Evolutionary conservation across 2,329 filamentous ascomycete species (phyloP), one percentile per base, ranked within the genome.

Genomic region (Xylaria arbuscula): DNA sequence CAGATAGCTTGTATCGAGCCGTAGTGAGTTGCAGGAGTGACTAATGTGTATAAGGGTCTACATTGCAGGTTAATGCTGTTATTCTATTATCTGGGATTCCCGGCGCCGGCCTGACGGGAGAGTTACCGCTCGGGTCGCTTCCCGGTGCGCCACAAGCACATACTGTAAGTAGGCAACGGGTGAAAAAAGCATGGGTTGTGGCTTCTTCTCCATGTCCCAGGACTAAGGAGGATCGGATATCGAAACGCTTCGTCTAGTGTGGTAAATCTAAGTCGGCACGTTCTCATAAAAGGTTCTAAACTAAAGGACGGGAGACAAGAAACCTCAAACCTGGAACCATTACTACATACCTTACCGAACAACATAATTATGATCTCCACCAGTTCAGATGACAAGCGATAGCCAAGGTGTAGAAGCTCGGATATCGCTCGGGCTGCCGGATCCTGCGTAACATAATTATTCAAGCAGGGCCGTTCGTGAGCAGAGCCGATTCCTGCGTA

Each of bases 81-180:
- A 57, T 57, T 38, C 32, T 57, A 15, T 45, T 57, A 47, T 45
- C 55, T 28, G 22, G 38, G 38, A 4, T 15, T 48, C 9, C 40
- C 62, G 58, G 54, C 53, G 54, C 17, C 5, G 40, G n/a, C n/a
- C 40, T 48, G 34, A 48, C 53, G 54, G 63, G 54, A 54, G 40
- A 53, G 55, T 34, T 60, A 42, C 61, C 61, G 55, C 51, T 59
- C 60, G 63, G 62, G 51, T 59, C 57, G 42, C 53, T 69, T 60
- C 38, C 54, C 48, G 58, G 62, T 22, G 54, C 54, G 42, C 63
- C 53, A 66, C 57, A 59, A 17, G 17, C 40, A 17, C 17, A 45
- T n/a, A 7, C 13, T n/a, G n/a, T n/a, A 45, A 17, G 40, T 40
- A 50, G 13, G 40, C 15, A 5, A 24, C 13, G 40, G 48, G 54